Percentiles rank a stretch among this genome's conserved stretches.
Evolutionary conservation across 1,284 basidiomycete genomes (phyloP).

Genomic region (Violaceomyces palustris): DNA sequence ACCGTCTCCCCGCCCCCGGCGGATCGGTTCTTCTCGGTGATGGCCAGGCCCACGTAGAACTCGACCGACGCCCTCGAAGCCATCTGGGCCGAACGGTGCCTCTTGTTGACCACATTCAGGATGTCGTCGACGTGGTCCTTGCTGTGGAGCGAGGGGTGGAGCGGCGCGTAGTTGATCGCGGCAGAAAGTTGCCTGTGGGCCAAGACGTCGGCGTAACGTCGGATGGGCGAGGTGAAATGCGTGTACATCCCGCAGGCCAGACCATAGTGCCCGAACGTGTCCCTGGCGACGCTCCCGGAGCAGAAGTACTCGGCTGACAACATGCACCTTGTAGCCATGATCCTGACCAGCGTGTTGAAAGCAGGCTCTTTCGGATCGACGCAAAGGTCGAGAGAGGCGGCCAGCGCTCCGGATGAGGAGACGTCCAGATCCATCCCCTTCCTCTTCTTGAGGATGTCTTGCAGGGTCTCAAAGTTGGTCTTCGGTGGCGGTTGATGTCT

Average conservation of each 20-base stretch:
- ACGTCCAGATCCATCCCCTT: conserved; percentile 83
- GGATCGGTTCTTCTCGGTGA: conserved; percentile 57
- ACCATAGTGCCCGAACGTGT: conserved; percentile 94
- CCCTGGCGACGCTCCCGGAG: conserved; percentile 83
- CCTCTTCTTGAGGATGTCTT: conserved; percentile 84
- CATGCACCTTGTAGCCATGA: conserved; percentile 99
- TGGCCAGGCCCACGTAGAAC: conserved; percentile 90
- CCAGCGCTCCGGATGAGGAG: conserved; percentile 85
- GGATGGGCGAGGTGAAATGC: conserved; percentile 69
- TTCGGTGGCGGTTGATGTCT: conserved; percentile 89
- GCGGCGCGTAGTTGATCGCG: conserved; percentile 74
- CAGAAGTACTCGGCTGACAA: conserved; percentile 97
- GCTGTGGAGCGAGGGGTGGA: conserved; percentile 81
- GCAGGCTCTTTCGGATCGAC: conserved; percentile 62
- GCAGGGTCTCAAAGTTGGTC: conserved; percentile 90
- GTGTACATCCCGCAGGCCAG: conserved; percentile 95
- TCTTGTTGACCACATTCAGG: conserved; percentile 79
- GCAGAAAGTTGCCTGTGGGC: conserved; percentile 90
- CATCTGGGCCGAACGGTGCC: conserved; percentile 95
- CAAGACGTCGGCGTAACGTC: conserved; percentile 67
- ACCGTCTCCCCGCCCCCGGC: conserved; percentile 45
- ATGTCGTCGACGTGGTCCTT: conserved; percentile 83
- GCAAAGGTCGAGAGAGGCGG: conserved; percentile 80
- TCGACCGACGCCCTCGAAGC: conserved; percentile 91
- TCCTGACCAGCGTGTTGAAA: conserved; percentile 95